A percentile compares a stretch with the other conserved stretches of the same genome.
phyloP scores from a whole-genome alignment of 2,329 filamentous ascomycete genomes.

The Penicillium sp. region DNA sequence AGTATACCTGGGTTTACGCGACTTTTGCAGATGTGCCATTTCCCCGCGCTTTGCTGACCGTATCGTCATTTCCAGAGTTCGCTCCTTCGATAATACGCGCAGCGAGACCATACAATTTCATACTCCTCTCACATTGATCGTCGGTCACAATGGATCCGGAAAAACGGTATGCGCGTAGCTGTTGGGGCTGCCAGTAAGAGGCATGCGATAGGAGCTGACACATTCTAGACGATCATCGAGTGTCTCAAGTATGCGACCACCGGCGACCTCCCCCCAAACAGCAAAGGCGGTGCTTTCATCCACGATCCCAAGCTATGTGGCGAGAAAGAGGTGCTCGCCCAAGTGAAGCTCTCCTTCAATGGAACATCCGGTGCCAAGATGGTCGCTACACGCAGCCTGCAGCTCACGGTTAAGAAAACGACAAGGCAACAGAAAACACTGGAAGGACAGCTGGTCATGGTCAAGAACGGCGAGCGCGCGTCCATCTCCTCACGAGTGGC shows the following conservation, averaged over 20 bases:
- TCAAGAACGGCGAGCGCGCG: slow-evolving; percentile 78
- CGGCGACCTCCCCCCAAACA: slow-evolving; percentile 90
- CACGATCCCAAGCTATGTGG: slow-evolving; percentile 90
- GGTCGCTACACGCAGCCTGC: slow-evolving; percentile 81
- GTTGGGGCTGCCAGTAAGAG: not conserved
- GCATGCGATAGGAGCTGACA: slow-evolving; percentile 18
- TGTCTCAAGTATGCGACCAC: slow-evolving; percentile 98
- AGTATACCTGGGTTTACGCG: slow-evolving; percentile 4
- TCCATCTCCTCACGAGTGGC: slow-evolving; percentile 79
- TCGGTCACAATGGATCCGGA: slow-evolving; percentile 95
- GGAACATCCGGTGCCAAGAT: slow-evolving; percentile 78
- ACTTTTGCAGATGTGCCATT: not conserved
- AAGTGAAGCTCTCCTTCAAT: slow-evolving; percentile 88
- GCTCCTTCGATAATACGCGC: slow-evolving; percentile 80
- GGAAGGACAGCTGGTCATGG: slow-evolving; percentile 77
- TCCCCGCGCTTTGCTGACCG: slow-evolving; percentile 12
- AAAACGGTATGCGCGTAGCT: slow-evolving; percentile 72
- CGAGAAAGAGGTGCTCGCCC: slow-evolving; percentile 86
- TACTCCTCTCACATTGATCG: slow-evolving; percentile 90
- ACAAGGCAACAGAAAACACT: slow-evolving; percentile 79
- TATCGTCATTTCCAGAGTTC: slow-evolving; percentile 58
- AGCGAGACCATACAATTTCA: slow-evolving; percentile 86
- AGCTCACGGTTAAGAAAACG: slow-evolving; percentile 84
- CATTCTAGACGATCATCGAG: slow-evolving; percentile 82
- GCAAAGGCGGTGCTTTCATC: slow-evolving; percentile 86